A percentile compares a stretch with the other conserved stretches of the same genome.
These are phyloP conservation scores for Alternaria infectoria DNA, from an alignment of 2,329 filamentous ascomycete species.

Conservation along the genomic window DNA sequence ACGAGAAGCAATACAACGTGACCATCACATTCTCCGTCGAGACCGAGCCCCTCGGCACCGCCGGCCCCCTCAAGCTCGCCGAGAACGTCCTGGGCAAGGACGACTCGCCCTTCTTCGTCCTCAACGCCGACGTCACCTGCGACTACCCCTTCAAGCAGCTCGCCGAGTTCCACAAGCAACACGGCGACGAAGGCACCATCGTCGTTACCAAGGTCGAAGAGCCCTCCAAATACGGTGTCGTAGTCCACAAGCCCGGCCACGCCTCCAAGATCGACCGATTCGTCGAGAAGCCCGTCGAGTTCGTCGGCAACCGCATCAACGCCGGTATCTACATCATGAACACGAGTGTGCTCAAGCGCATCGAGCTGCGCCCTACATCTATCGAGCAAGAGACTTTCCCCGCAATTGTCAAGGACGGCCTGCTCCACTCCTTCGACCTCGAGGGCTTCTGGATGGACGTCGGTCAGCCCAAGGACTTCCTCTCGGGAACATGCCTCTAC, in stretches of 20 bases:
- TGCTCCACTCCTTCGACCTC: constrained; percentile 94
- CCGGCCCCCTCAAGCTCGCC: constrained; percentile 92
- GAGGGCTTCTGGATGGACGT: constrained; percentile 99
- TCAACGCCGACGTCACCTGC: constrained; percentile 98
- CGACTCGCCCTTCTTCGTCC: constrained; percentile 93
- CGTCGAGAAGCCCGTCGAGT: constrained; percentile 98
- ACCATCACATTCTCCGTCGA: constrained; percentile 98
- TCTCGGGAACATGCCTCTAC: constrained; percentile 94
- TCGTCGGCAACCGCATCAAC: constrained; percentile 98
- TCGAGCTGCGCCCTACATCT: constrained; percentile 93
- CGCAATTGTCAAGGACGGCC: constrained; percentile 84
- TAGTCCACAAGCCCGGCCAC: constrained; percentile 95
- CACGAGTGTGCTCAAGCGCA: constrained; percentile 85
- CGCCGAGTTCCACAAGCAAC: constrained; percentile 86
- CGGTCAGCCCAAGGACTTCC: constrained; percentile 97
- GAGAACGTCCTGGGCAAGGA: constrained; percentile 93
- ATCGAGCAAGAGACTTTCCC: constrained; percentile 99
- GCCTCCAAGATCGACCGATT: constrained; percentile 94
- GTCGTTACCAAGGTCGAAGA: constrained; percentile 99
- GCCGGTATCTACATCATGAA: constrained; percentile 98
- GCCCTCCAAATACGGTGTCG: constrained; percentile 97
- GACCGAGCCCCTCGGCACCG: constrained; percentile 91
- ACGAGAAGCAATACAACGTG: constrained; percentile 89
- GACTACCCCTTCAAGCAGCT: constrained; percentile 94
- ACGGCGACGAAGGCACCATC: constrained; percentile 96